phyloP scores from a whole-genome alignment of 176 grass and related monocot species.

The Guadua angustifolia region DNA sequence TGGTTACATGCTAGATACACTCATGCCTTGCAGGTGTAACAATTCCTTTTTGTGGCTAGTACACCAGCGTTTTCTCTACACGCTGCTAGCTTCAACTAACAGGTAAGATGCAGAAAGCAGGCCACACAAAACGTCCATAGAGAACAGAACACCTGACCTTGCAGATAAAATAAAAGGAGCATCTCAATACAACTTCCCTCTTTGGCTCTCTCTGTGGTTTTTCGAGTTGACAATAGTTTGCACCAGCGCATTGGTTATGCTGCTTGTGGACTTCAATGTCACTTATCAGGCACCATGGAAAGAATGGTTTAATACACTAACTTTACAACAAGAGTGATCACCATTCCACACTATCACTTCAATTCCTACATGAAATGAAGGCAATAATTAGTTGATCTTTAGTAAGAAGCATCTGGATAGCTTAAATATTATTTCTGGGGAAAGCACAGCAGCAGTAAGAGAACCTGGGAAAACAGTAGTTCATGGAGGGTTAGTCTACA shows the following conservation, averaged over 20 bases:
- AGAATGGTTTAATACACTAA: slow-evolving; percentile 5
- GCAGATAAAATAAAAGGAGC: too few species aligned
- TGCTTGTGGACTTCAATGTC: slow-evolving; percentile 1
- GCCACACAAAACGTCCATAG: too few species aligned
- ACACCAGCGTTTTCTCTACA: too few species aligned
- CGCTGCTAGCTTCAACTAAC: too few species aligned
- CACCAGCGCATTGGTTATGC: not conserved
- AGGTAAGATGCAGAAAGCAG: too few species aligned
- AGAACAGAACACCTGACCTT: too few species aligned
- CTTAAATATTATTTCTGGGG: slow-evolving; percentile 6
- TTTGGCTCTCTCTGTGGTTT: not conserved
- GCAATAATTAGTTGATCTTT: slow-evolving; percentile 22
- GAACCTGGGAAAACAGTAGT: slow-evolving; percentile 47
- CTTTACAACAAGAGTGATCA: slow-evolving; percentile 48
- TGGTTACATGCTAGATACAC: not conserved
- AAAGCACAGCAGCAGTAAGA: not conserved
- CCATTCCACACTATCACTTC: slow-evolving; percentile 56
- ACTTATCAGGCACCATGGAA: not conserved
- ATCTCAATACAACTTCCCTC: too few species aligned
- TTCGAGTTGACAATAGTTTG: not conserved
- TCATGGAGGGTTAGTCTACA: slow-evolving; percentile 58
- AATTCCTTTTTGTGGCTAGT: too few species aligned
- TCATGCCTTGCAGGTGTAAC: not conserved
- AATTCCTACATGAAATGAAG: slow-evolving; percentile 40
- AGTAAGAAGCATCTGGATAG: not conserved